Evolutionary conservation across 495 filamentous ascomycete genomes (phyloP).

Genomic region (Penicillium coprophilum): DNA sequence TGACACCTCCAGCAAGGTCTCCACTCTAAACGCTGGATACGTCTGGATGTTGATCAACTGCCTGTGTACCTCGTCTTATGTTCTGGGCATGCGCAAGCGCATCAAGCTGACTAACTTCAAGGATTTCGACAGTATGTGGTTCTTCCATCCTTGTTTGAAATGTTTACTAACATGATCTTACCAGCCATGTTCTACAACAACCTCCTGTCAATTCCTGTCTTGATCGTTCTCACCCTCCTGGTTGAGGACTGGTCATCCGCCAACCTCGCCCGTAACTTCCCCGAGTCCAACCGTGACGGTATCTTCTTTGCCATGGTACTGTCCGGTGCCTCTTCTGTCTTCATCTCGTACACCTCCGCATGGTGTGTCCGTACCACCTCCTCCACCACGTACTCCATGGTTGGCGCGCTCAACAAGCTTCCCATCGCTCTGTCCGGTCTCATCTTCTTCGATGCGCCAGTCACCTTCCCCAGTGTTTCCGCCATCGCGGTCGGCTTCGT

Average conservation of each 20-base stretch:
- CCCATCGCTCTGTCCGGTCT: conserved; percentile 89
- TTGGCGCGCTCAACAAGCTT: conserved; percentile 95
- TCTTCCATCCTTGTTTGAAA: not conserved
- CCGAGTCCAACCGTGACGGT: conserved; percentile 66
- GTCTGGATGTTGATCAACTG: conserved; percentile 99
- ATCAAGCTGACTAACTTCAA: conserved; percentile 99
- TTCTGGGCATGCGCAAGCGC: conserved; percentile 93
- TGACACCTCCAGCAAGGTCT: conserved; percentile 72
- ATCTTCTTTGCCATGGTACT: conserved; percentile 87
- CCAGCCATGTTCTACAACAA: conserved; percentile 99
- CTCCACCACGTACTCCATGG: conserved; percentile 97
- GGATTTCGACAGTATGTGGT: conserved; percentile 91
- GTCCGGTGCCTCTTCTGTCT: conserved; percentile 89
- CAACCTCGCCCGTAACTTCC: conserved; percentile 89
- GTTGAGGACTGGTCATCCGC: conserved; percentile 87
- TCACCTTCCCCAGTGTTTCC: conserved; percentile 88
- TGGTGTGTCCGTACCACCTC: conserved; percentile 98
- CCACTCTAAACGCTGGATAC: conserved; percentile 92
- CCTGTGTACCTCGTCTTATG: conserved; percentile 87
- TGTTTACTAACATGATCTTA: conserved; percentile 30
- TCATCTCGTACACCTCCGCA: conserved; percentile 97
- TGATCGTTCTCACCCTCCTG: conserved; percentile 77
- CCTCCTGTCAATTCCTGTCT: conserved; percentile 90
- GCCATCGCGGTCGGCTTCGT: conserved; percentile 89
- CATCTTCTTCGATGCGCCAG: conserved; percentile 90